Evolutionary conservation across 2,329 filamentous ascomycete species (phyloP).

Genomic region (Neoscytalidium dimidiatum): DNA sequence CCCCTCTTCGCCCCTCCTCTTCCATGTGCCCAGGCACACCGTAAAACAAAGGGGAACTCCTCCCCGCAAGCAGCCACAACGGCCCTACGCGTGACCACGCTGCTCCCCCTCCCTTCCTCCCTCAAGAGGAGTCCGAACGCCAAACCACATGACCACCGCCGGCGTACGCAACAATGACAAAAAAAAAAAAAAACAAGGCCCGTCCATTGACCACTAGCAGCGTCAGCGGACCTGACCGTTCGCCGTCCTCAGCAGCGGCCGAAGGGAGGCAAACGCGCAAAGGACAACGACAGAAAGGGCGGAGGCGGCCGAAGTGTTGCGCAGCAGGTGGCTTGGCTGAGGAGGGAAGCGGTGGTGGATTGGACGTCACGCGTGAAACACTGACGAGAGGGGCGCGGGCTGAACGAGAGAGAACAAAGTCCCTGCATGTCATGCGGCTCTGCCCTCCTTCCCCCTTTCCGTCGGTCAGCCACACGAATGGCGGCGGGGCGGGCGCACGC

Average conservation of each 20-base stretch:
- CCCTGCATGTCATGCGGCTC: conserved; percentile 14
- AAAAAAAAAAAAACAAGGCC: neutral
- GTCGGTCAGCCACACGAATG: neutral
- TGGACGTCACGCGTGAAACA: neutral
- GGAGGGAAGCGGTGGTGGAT: neutral
- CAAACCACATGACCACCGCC: too few species aligned
- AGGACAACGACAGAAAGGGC: neutral
- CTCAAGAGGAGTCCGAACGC: too few species aligned
- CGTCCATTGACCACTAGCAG: conserved; percentile 1
- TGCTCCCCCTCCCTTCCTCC: too few species aligned
- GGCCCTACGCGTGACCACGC: too few species aligned
- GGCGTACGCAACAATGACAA: too few species aligned
- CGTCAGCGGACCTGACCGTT: neutral
- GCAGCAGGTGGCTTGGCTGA: too few species aligned
- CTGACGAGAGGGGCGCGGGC: too few species aligned
- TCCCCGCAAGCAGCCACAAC: too few species aligned
- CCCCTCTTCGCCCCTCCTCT: too few species aligned
- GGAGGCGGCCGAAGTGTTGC: neutral
- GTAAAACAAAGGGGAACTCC: too few species aligned
- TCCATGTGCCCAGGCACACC: too few species aligned
- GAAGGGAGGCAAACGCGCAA: neutral
- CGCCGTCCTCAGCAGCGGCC: neutral
- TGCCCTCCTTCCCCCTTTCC: neutral
- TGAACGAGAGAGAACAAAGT: neutral
- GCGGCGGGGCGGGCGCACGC: too few species aligned